Conservation (phyloP, 1,284 basidiomycete genomes). For the Apiotrichum veenhuisii region DNA sequence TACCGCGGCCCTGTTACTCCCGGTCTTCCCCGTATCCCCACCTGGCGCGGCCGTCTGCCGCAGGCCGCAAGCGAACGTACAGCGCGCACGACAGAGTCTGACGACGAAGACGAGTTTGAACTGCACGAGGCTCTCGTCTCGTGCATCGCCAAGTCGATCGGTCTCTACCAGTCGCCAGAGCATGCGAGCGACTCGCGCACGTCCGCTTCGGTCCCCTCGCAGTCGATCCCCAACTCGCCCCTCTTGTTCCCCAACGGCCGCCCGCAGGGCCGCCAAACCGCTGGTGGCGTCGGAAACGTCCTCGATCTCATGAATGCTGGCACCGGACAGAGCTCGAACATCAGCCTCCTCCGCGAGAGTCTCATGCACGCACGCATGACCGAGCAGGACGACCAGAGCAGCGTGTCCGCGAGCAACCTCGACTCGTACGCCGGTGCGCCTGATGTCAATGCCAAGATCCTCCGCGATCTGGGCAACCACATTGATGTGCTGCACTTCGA, state of each 20-base stretch:
- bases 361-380: slow-evolving; percentile 75
- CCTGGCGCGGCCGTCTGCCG: slow-evolving; percentile 18
- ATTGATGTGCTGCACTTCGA: slow-evolving; percentile 93
- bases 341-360: slow-evolving; percentile 53
- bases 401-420: slow-evolving; percentile 56
- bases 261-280: slow-evolving; percentile 55
- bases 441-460: slow-evolving; percentile 26
- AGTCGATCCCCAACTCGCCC: slow-evolving; percentile 44
- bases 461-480: slow-evolving; percentile 80
- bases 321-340: slow-evolving; percentile 53
- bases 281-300: slow-evolving; percentile 61
- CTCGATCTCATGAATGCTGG: slow-evolving; percentile 60
- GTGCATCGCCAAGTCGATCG: slow-evolving; percentile 96
- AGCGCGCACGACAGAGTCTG: slow-evolving; percentile 2
- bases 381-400: slow-evolving; percentile 61
- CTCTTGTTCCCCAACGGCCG: slow-evolving; percentile 43
- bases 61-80: not conserved
- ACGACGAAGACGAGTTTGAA: slow-evolving; percentile 55
- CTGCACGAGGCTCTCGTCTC: slow-evolving; percentile 92
- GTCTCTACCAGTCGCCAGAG: slow-evolving; percentile 75
- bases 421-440: slow-evolving; percentile 42
- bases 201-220: slow-evolving; percentile 12
- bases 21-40: slow-evolving; percentile 43
- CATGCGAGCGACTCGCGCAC: slow-evolving; percentile 14
- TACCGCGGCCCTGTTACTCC: slow-evolving; percentile 45